Conservation (phyloP, 1,284 basidiomycete species). For the Pseudozyma sp. region DNA sequence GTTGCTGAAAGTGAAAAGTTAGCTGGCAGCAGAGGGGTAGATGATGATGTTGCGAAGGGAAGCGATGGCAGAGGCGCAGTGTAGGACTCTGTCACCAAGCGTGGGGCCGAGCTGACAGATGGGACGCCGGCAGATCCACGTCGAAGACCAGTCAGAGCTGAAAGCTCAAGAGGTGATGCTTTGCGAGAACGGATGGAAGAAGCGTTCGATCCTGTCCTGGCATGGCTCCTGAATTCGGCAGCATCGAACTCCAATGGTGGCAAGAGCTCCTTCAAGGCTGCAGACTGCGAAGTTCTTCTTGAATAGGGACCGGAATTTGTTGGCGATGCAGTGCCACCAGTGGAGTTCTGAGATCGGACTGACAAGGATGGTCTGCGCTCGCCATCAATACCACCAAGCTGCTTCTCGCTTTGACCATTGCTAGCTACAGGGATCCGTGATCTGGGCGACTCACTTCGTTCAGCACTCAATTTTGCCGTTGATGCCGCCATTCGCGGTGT, state of each 20-base stretch:
- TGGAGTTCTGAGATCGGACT: not conserved
- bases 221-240: not conserved
- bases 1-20: constrained; percentile 4
- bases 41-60: constrained; percentile 25
- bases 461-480: constrained; percentile 12
- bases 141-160: constrained; percentile 8
- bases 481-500: constrained; percentile 13
- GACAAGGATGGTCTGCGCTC: not conserved
- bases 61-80: constrained; percentile 30
- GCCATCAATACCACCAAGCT: not conserved
- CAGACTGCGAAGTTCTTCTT: constrained; percentile 17
- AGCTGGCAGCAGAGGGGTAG: constrained; percentile 8
- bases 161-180: constrained; percentile 1
- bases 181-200: constrained; percentile 16
- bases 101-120: not conserved
- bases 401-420: not conserved
- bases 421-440: not conserved
- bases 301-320: constrained; percentile 14
- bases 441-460: constrained; percentile 6
- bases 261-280: constrained; percentile 18
- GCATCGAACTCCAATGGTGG: constrained; percentile 23
- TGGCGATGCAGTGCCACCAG: constrained; percentile 29
- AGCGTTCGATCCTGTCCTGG: constrained; percentile 14
- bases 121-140: constrained; percentile 13
- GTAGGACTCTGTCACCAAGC: constrained; percentile 9